Conservation (phyloP, 2,329 filamentous ascomycete genomes). For the Colletotrichum tropicale region DNA sequence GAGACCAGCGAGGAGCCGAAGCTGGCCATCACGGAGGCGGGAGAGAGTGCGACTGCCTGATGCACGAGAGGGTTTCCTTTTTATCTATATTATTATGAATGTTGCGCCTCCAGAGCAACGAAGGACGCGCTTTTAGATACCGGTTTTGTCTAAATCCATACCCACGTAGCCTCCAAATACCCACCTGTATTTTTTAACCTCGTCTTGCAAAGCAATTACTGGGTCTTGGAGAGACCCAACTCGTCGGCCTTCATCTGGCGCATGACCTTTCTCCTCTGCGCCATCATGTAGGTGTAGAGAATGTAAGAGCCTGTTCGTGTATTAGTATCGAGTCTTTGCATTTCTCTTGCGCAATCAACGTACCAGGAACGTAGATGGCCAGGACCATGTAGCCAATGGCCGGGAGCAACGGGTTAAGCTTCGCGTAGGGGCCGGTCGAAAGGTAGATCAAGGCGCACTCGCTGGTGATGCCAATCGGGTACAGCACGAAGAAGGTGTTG, state of each 20-base stretch:
- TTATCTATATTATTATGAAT: neutral
- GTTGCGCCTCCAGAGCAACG: neutral
- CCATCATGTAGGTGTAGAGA: conserved; percentile 94
- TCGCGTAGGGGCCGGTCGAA: conserved; percentile 64
- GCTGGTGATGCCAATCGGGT: conserved; percentile 88
- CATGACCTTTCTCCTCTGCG: conserved; percentile 82
- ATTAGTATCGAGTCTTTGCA: neutral
- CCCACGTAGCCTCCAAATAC: conserved; percentile 3
- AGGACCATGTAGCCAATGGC: conserved; percentile 69
- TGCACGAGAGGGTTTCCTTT: neutral
- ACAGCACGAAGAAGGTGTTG: conserved; percentile 92
- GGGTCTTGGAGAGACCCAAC: conserved; percentile 17
- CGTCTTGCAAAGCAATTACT: neutral
- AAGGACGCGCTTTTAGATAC: neutral
- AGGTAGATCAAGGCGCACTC: conserved; percentile 83
- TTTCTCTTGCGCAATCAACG: conserved; percentile 32
- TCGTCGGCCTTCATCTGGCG: conserved; percentile 60
- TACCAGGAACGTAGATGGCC: conserved; percentile 80
- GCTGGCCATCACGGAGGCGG: conserved; percentile 19
- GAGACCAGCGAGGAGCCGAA: conserved; percentile 51
- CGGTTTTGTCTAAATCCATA: conserved; percentile 15
- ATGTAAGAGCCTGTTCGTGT: conserved; percentile 70
- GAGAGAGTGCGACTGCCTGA: conserved; percentile 10
- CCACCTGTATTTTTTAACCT: neutral
- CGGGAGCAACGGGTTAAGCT: conserved; percentile 53